These are phyloP conservation scores for Tetraselmis chui DNA, from an alignment of 139 green algal genomes.

Conservation along the genomic window DNA sequence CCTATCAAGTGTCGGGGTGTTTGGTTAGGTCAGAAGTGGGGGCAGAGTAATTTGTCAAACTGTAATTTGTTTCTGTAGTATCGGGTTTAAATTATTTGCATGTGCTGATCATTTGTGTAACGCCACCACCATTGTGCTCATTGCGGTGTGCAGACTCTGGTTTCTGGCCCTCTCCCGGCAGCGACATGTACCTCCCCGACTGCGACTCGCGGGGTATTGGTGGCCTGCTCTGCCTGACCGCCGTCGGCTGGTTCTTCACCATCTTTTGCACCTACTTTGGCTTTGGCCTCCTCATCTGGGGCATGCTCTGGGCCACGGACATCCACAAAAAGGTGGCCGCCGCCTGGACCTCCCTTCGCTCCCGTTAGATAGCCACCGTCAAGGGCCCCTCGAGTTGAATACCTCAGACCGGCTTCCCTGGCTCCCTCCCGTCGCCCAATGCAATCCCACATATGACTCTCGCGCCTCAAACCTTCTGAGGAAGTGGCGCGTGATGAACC, in stretches of 20 bases:
- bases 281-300: slow-evolving; percentile 40
- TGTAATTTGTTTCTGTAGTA: no score
- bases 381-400: no score
- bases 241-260: slow-evolving; percentile 43
- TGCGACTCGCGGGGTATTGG: slow-evolving; percentile 28
- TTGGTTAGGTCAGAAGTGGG: no score
- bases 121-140: no score
- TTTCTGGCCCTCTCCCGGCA: slow-evolving; percentile 32
- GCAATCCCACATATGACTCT: not conserved
- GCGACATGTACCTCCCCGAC: slow-evolving; percentile 44
- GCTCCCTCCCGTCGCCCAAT: no score
- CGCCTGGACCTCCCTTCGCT: slow-evolving; percentile 14
- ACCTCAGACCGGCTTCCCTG: no score
- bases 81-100: no score
- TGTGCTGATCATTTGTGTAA: no score
- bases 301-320: slow-evolving; percentile 25
- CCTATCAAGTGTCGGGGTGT: no score
- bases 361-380: not conserved
- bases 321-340: slow-evolving; percentile 21
- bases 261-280: slow-evolving; percentile 53
- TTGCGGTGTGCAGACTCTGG: slow-evolving; percentile 39
- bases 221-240: slow-evolving; percentile 37
- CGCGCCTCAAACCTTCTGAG: not conserved
- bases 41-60: no score
- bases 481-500: not conserved